phyloP scores from a whole-genome alignment of 768 basidiomycete genomes.

The Pisolithus tinctorius region DNA sequence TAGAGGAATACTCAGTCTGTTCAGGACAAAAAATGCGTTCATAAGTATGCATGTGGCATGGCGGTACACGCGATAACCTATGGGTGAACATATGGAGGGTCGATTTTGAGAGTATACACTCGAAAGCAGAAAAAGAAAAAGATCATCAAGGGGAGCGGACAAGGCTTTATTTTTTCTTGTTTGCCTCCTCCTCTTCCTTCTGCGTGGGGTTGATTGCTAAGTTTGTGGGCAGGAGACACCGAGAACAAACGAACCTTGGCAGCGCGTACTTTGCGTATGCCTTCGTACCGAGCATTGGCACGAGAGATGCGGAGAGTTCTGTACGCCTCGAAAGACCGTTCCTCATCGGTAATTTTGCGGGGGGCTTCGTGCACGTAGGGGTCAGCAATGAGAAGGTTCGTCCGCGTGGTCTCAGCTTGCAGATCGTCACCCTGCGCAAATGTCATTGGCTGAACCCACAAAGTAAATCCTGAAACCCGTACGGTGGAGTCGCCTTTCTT shows the following conservation, averaged over 20 bases:
- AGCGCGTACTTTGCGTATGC: constrained; percentile 78
- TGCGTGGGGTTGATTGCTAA: constrained; percentile 27
- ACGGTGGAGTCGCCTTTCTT: constrained; percentile 94
- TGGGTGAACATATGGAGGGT: constrained; percentile 15
- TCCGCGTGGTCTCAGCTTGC: constrained; percentile 67
- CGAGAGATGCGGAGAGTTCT: constrained; percentile 80
- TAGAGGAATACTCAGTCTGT: constrained; percentile 4
- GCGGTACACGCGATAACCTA: constrained; percentile 27
- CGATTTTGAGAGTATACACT: constrained; percentile 31
- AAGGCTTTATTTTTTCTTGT: constrained; percentile 74
- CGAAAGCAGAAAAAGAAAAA: constrained; percentile 12
- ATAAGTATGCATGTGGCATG: constrained; percentile 29
- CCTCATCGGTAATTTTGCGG: constrained; percentile 87
- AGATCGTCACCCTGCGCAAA: constrained; percentile 69
- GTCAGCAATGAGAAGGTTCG: constrained; percentile 58
- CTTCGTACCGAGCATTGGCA: constrained; percentile 77
- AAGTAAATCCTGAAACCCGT: constrained; percentile 26
- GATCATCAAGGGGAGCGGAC: constrained; percentile 2
- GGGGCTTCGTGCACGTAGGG: constrained; percentile 71
- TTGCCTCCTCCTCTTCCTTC: constrained; percentile 90
- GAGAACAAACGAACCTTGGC: constrained; percentile 60
- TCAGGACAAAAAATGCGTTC: constrained; percentile 7
- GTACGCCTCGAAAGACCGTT: constrained; percentile 87
- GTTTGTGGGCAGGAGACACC: constrained; percentile 1
- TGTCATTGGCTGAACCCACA: constrained; percentile 6